phyloP scores from a whole-genome alignment of 2,329 filamentous ascomycete species.

The Apiospora arundinis region DNA sequence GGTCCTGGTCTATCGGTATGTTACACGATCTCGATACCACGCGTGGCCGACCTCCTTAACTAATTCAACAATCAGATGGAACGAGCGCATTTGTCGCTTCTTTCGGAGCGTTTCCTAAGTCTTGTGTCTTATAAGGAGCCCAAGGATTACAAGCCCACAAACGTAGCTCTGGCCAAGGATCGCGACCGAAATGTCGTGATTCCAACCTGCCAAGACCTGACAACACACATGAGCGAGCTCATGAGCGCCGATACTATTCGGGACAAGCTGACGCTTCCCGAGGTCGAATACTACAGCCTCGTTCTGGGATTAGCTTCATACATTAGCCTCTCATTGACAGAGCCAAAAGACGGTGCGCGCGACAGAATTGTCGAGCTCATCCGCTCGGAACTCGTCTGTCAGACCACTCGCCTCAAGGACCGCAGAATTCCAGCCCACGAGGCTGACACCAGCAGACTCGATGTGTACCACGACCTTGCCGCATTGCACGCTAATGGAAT shows the following conservation, averaged over 20 bases:
- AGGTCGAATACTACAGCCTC: conserved; percentile 13
- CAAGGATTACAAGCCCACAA: conserved; percentile 56
- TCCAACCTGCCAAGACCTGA: conserved; percentile 40
- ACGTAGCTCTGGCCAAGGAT: conserved; percentile 43
- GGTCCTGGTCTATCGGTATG: conserved; percentile 60
- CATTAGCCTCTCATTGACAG: background rate
- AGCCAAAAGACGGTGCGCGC: background rate
- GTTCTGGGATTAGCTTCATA: background rate
- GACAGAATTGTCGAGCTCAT: background rate
- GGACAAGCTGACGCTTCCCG: conserved; percentile 9
- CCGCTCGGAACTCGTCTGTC: background rate
- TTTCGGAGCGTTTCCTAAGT: conserved; percentile 60
- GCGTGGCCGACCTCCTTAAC: background rate
- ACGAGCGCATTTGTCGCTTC: conserved; percentile 55
- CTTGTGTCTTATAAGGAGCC: conserved; percentile 55
- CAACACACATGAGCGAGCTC: conserved; percentile 25
- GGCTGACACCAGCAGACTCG: background rate
- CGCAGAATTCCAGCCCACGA: background rate
- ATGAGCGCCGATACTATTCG: background rate
- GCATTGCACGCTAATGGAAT: conserved; percentile 45
- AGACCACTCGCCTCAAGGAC: background rate
- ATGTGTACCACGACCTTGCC: conserved; percentile 37
- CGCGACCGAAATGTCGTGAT: conserved; percentile 52
- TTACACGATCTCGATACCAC: conserved; percentile 18
- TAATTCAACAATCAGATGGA: conserved; percentile 46